These are phyloP conservation scores for Gomphus bonarii DNA, from an alignment of 1,284 basidiomycete species.

Conservation along the genomic window DNA sequence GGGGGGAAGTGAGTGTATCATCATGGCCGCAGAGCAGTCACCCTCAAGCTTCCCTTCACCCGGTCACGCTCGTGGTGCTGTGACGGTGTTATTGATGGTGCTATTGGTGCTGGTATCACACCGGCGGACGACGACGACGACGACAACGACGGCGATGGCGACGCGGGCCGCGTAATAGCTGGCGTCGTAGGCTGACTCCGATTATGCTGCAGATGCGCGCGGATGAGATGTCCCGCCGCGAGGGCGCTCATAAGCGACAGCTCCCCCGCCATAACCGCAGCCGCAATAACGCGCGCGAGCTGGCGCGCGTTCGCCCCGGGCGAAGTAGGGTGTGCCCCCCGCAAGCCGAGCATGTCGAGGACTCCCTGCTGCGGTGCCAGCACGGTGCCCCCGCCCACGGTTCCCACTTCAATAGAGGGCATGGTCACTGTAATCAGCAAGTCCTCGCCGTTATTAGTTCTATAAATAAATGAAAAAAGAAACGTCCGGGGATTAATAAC, in stretches of 20 bases:
- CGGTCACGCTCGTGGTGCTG: neutral
- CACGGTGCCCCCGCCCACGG: slow-evolving; percentile 92
- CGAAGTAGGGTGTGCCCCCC: slow-evolving; percentile 71
- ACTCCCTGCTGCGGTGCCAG: slow-evolving; percentile 84
- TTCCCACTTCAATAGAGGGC: slow-evolving; percentile 95
- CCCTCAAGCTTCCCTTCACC: neutral
- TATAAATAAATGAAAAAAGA: slow-evolving; percentile 27
- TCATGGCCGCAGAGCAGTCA: neutral
- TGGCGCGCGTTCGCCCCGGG: slow-evolving; percentile 84
- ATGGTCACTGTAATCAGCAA: slow-evolving; percentile 87
- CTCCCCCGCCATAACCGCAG: slow-evolving; percentile 93
- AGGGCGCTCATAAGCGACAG: slow-evolving; percentile 82
- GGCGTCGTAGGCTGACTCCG: slow-evolving; percentile 63
- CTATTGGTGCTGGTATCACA: no score
- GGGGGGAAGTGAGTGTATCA: no score
- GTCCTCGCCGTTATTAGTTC: slow-evolving; percentile 83
- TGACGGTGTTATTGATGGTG: neutral
- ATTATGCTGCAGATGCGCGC: slow-evolving; percentile 84
- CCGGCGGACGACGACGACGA: no score
- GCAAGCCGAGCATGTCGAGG: slow-evolving; percentile 85
- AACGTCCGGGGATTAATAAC: slow-evolving; percentile 9
- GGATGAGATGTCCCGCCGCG: slow-evolving; percentile 85
- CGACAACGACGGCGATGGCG: slow-evolving; percentile 31
- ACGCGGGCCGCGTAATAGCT: slow-evolving; percentile 49
- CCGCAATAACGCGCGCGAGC: slow-evolving; percentile 80